Conservation (phyloP, 192 early-diverging fungal genomes). For the Coemansia sp. region DNA sequence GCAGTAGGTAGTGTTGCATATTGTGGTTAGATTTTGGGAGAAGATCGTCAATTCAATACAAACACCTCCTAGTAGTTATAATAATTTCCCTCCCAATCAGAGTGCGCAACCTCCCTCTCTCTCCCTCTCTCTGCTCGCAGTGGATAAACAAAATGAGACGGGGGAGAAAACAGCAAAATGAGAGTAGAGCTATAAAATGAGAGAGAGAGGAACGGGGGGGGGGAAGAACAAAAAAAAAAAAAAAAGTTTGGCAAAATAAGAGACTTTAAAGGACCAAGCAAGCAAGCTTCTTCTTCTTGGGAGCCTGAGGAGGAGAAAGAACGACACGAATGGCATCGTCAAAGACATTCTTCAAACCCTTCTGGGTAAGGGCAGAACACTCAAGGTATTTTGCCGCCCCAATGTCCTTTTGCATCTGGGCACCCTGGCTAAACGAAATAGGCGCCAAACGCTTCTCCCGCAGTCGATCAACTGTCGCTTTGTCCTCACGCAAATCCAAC, state of each 20-base stretch:
- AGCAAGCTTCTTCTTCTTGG: slow-evolving; percentile 62
- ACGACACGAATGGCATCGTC: slow-evolving; percentile 97
- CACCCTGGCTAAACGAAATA: slow-evolving; percentile 81
- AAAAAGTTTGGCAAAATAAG: slow-evolving; percentile 1
- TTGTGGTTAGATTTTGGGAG: too few relatives aligned
- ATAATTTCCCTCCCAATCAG: too few relatives aligned
- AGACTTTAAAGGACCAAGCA: slow-evolving; percentile 66
- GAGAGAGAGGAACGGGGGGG: too few relatives aligned
- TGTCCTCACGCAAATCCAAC: slow-evolving; percentile 94
- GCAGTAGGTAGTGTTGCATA: too few relatives aligned
- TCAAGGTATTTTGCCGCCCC: slow-evolving; percentile 89
- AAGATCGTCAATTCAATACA: too few relatives aligned
- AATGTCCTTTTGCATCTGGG: slow-evolving; percentile 86
- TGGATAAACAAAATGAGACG: neutral
- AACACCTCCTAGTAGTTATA: too few relatives aligned
- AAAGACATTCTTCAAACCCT: slow-evolving; percentile 97
- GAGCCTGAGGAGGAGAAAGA: slow-evolving; percentile 62
- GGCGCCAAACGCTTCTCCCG: slow-evolving; percentile 80
- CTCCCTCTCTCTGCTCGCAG: neutral
- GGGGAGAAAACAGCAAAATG: slow-evolving; percentile 1
- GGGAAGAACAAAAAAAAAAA: slow-evolving; percentile 3
- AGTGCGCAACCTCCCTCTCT: too few relatives aligned
- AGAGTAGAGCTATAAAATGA: neutral
- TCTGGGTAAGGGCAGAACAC: slow-evolving; percentile 96
- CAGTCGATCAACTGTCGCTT: slow-evolving; percentile 82